Percentiles rank a stretch among this genome's conserved stretches.
Conservation (phyloP, 306 rosid genomes). For the Citrullus colocynthis region DNA sequence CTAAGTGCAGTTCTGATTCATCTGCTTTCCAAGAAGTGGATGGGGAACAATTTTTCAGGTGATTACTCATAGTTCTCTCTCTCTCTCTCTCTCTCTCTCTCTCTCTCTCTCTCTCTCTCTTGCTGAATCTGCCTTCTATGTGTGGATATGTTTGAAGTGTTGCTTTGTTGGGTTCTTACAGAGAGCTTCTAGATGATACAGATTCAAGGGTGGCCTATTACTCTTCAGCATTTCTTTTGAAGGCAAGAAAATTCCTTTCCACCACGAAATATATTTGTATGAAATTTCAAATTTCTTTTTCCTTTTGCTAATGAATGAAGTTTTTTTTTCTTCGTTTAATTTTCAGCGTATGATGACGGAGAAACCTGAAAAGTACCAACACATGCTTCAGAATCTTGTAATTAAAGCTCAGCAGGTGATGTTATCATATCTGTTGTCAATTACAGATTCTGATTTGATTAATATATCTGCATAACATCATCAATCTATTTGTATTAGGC, state of each 20-base stretch:
- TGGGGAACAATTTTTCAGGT: slow-evolving; percentile 88
- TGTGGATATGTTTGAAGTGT: background rate
- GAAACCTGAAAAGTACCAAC: slow-evolving; percentile 88
- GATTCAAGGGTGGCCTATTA: slow-evolving; percentile 97
- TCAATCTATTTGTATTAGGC: background rate
- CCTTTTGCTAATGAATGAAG: background rate
- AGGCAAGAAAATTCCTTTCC: slow-evolving; percentile 42
- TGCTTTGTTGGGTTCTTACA: slow-evolving; percentile 24
- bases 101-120: background rate
- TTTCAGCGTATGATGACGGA: slow-evolving; percentile 95
- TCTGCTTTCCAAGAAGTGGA: slow-evolving; percentile 76
- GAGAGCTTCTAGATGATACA: slow-evolving; percentile 91
- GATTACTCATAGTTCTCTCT: slow-evolving; percentile 14
- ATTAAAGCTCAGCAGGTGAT: slow-evolving; percentile 97
- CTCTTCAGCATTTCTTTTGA: slow-evolving; percentile 93
- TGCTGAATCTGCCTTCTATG: slow-evolving; percentile 3
- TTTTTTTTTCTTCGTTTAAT: background rate
- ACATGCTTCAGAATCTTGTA: slow-evolving; percentile 91
- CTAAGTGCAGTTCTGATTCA: slow-evolving; percentile 92
- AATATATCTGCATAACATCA: background rate
- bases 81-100: background rate
- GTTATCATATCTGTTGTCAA: background rate
- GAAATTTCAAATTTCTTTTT: slow-evolving; percentile 5
- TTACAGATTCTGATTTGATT: background rate
- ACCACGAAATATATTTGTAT: background rate